phyloP scores from a whole-genome alignment of 2,329 filamentous ascomycete genomes.

The Fusarium acutatum region DNA sequence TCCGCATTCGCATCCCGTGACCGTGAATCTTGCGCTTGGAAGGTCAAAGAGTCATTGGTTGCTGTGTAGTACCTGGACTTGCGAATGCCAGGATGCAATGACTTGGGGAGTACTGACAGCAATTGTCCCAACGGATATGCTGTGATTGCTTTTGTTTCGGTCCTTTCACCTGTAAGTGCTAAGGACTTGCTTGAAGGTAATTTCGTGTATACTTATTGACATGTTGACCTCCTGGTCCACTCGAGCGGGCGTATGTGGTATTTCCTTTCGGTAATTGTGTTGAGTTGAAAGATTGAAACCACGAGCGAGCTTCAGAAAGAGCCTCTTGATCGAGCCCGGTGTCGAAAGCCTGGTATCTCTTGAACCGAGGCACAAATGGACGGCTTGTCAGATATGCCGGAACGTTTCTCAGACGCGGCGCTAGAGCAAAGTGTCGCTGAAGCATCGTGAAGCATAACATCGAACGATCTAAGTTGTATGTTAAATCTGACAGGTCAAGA shows the following conservation, averaged over 20 bases:
- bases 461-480: neutral
- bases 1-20: slow-evolving; percentile 61
- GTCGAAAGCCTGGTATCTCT: slow-evolving; percentile 59
- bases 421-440: slow-evolving; percentile 2
- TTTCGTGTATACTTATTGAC: slow-evolving; percentile 65
- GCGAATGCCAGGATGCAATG: slow-evolving; percentile 58
- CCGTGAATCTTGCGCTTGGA: slow-evolving; percentile 64
- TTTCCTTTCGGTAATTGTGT: slow-evolving; percentile 58
- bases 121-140: slow-evolving; percentile 60
- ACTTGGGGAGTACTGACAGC: slow-evolving; percentile 53
- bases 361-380: slow-evolving; percentile 35
- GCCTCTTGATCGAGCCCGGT: slow-evolving; percentile 59
- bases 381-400: neutral
- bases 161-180: slow-evolving; percentile 58
- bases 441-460: slow-evolving; percentile 16
- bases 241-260: slow-evolving; percentile 66
- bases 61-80: slow-evolving; percentile 63
- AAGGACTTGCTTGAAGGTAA: slow-evolving; percentile 47
- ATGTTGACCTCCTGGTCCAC: slow-evolving; percentile 68
- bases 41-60: slow-evolving; percentile 60
- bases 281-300: slow-evolving; percentile 57
- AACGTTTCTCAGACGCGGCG: neutral
- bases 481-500: neutral
- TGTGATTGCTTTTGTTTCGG: slow-evolving; percentile 67
- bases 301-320: slow-evolving; percentile 60